Conservation (phyloP, 768 basidiomycete species). For the Boletus fagicola region DNA sequence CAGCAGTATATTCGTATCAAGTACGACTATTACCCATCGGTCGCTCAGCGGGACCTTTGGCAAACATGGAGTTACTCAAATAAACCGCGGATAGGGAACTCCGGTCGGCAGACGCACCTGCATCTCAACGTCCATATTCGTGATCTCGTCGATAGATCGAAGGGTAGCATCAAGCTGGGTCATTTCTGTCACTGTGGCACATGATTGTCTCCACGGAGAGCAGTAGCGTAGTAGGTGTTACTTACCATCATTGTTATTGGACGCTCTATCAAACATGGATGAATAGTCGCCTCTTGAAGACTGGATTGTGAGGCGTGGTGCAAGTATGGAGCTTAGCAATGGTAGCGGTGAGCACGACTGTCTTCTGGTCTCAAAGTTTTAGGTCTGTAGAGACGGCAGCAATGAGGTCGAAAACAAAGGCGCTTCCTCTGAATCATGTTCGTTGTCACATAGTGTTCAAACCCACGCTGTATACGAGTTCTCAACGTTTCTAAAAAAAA, state of each 20-base stretch:
- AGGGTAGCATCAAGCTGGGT: conserved; percentile 40
- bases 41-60: conserved; percentile 47
- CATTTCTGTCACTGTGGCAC: conserved; percentile 9
- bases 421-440: background rate
- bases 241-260: conserved; percentile 11
- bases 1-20: conserved; percentile 80
- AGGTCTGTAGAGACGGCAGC: background rate
- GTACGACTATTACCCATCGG: conserved; percentile 49
- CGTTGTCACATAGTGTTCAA: background rate
- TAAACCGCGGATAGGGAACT: background rate
- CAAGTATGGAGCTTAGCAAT: background rate
- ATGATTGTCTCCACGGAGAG: background rate
- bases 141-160: conserved; percentile 50
- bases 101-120: conserved; percentile 43
- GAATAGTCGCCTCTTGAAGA: background rate
- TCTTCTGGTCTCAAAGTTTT: background rate
- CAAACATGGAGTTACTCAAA: background rate
- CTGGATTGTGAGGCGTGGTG: conserved; percentile 2
- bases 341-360: background rate
- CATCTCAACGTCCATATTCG: conserved; percentile 73
- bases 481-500: background rate
- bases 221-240: background rate
- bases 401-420: background rate
- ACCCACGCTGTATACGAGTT: background rate
- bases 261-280: background rate